Base-by-base conservation (phyloP, 2,329 filamentous ascomycete genomes). In the Epichloe baconii region DNA sequence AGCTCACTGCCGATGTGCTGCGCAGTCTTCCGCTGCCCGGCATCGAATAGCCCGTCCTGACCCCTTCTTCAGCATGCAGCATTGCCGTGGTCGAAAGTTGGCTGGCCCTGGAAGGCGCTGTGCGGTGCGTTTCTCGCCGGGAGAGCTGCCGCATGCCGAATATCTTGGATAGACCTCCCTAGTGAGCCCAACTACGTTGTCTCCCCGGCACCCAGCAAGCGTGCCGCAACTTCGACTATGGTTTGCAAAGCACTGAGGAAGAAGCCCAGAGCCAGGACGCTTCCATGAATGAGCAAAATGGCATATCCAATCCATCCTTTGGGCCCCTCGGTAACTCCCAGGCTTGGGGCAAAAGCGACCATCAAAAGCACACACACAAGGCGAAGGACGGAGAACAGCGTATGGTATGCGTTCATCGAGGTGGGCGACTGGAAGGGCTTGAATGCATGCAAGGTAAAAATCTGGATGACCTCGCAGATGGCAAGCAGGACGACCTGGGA, bases 351-450 rank as follows among this genome's bases (percentile, higher is more conserved):
- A 65, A 98, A 98, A 1, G 90, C 75, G 36, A 89, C 79, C 73
- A 86, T 88, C 50, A 91, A 71, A 50, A 91, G 71, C 45, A 89
- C 77, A 0, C 85, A 85, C 46, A 87, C 69, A 35, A 96, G 83
- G 36, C 93, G 82, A 14, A 95, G 72, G 2, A 77, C 71, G 0
- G 89, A 80, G 66, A 96, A 95, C 55, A 89, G 80, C 2, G 85
- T 87, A 61, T 97, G 90, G 58, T 96, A 96, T 10, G 88, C 81
- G 63, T 97, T 97, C 93, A 98, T 98, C 31, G 91, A 96, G 0
- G 93, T 97, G 21, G 90, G 82, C 2, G 83, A 82, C 54, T 91
- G 84, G 62, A 94, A 98, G 0, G 93, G 93, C 15, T 86, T 82
- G 71, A 97, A 95, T 7, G 88, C 88, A 59, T 93, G 83, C 4